Evolutionary conservation across 805 yeast genomes (phyloP).

Genomic region (Metschnikowia continentalis): DNA sequence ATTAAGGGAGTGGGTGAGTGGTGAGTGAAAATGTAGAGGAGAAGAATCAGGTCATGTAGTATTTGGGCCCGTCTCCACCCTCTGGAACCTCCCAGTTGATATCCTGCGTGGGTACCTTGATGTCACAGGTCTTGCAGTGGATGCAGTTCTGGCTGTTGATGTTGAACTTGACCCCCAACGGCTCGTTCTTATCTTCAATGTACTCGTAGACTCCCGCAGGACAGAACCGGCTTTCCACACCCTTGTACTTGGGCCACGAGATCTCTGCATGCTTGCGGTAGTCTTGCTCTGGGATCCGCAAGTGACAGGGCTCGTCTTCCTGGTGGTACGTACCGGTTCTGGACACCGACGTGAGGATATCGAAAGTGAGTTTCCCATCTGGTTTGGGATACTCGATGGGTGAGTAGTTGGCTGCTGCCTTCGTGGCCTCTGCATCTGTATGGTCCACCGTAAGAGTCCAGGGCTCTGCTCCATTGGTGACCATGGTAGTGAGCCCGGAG

Average conservation of each 20-base stretch:
- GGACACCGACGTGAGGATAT: slow-evolving; percentile 88
- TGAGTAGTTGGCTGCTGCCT: slow-evolving; percentile 57
- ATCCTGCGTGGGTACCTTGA: slow-evolving; percentile 92
- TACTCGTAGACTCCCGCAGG: slow-evolving; percentile 99
- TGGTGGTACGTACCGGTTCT: slow-evolving; percentile 96
- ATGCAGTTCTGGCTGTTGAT: slow-evolving; percentile 97
- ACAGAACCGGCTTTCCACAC: slow-evolving; percentile 88
- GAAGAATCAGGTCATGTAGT: slow-evolving; percentile 56
- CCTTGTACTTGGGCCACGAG: slow-evolving; percentile 74
- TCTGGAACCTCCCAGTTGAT: slow-evolving; percentile 97
- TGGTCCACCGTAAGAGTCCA: slow-evolving; percentile 75
- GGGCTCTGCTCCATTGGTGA: slow-evolving; percentile 76
- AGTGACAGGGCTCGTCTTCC: slow-evolving; percentile 89
- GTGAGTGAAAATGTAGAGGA: no score
- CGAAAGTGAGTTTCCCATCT: slow-evolving; percentile 89
- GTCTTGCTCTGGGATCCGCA: slow-evolving; percentile 61
- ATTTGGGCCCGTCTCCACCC: slow-evolving; percentile 98
- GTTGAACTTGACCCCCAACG: slow-evolving; percentile 74
- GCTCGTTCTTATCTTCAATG: slow-evolving; percentile 56
- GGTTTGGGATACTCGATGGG: slow-evolving; percentile 93
- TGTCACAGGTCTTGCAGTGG: slow-evolving; percentile 98
- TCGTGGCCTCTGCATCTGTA: slow-evolving; percentile 72
- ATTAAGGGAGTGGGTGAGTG: no score
- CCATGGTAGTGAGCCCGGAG: slow-evolving; percentile 77
- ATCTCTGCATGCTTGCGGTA: slow-evolving; percentile 59